Percentiles rank a stretch among this genome's conserved stretches.
Conservation (phyloP, 2,329 filamentous ascomycete genomes). For the Pseudogymnoascus sp. region DNA sequence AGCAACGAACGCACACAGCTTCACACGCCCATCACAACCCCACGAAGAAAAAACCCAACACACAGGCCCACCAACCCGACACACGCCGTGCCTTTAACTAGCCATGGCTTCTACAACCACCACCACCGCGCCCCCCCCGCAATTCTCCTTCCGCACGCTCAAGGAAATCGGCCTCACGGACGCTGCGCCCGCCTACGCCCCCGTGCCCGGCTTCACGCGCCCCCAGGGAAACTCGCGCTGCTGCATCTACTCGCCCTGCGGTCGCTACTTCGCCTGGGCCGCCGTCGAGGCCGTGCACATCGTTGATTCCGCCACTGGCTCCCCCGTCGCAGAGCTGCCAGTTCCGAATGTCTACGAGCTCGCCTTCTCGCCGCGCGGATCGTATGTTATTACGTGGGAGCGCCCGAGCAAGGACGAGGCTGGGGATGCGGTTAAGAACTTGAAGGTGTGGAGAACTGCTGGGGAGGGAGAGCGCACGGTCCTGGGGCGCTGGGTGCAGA, state of each 20-base stretch:
- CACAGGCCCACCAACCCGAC: not conserved
- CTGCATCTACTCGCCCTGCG: conserved; percentile 90
- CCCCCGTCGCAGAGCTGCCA: conserved; percentile 64
- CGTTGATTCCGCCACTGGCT: conserved; percentile 70
- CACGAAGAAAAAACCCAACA: conserved; percentile 5
- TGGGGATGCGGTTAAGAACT: conserved; percentile 88
- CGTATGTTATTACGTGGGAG: conserved; percentile 95
- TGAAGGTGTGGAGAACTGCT: conserved; percentile 87
- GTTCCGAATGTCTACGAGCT: conserved; percentile 86
- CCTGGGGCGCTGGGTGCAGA: conserved; percentile 87
- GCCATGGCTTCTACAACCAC: conserved; percentile 68
- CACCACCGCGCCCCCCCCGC: conserved; percentile 50
- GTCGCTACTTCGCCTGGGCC: conserved; percentile 93
- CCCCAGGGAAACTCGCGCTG: conserved; percentile 93
- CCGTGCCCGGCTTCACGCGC: conserved; percentile 73
- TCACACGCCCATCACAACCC: conserved; percentile 4
- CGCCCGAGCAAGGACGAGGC: conserved; percentile 85
- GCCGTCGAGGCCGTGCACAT: conserved; percentile 79
- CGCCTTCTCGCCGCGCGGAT: conserved; percentile 85
- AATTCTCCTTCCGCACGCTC: conserved; percentile 95
- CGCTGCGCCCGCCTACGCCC: conserved; percentile 79
- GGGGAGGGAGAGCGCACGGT: conserved; percentile 60
- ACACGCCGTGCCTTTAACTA: conserved; percentile 68
- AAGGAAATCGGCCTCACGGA: conserved; percentile 94
- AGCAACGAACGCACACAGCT: not conserved